A percentile compares a stretch with the other conserved stretches of the same genome.
These are phyloP conservation scores for Canavalia gladiata DNA, from an alignment of 306 rosid genomes.

Conservation along the genomic window DNA sequence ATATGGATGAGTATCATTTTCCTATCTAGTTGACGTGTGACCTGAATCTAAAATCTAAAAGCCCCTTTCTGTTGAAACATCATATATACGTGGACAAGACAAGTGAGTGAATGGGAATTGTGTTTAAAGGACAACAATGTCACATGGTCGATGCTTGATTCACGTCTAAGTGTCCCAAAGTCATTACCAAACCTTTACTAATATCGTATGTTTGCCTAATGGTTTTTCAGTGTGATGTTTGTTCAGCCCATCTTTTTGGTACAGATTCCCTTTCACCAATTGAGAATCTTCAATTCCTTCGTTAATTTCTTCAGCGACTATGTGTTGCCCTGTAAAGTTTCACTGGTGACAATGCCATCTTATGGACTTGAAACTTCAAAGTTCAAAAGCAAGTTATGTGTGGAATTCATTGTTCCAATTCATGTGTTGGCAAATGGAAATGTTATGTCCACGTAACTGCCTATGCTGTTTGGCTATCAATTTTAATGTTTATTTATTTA, in stretches of 20 bases:
- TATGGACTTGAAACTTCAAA: conserved; percentile 15
- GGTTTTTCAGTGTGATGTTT: neutral
- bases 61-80: conserved; percentile 50
- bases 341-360: conserved; percentile 49
- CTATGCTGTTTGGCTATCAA: neutral
- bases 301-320: neutral
- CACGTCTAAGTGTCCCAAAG: conserved; percentile 40
- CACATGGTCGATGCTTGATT: conserved; percentile 47
- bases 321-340: conserved; percentile 42
- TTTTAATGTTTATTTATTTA: too few species aligned
- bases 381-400: conserved; percentile 26
- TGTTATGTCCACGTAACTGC: neutral
- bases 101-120: neutral
- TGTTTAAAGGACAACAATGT: conserved; percentile 33
- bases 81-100: conserved; percentile 28
- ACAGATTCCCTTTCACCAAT: conserved; percentile 19
- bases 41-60: conserved; percentile 6
- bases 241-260: conserved; percentile 3
- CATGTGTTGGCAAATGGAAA: conserved; percentile 11
- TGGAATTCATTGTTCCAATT: neutral
- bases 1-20: too few species aligned
- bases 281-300: conserved; percentile 28
- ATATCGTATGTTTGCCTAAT: neutral
- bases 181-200: conserved; percentile 22
- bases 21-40: conserved; percentile 11